These are phyloP conservation scores for Avena sativa DNA, from an alignment of 176 grass and related monocot species.

Conservation along the genomic window DNA sequence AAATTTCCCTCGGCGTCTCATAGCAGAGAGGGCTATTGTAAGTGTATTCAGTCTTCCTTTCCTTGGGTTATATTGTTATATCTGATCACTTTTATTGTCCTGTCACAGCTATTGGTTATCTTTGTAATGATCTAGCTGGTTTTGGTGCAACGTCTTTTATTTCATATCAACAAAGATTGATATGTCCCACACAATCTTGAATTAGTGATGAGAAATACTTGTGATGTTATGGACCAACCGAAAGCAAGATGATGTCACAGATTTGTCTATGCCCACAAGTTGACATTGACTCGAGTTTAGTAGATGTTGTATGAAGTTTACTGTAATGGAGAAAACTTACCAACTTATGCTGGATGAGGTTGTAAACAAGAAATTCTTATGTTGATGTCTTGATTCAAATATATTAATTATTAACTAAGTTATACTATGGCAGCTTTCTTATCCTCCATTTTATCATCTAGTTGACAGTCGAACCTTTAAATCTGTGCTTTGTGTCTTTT, in stretches of 20 bases:
- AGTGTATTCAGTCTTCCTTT: slow-evolving; percentile 46
- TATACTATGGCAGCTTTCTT: not conserved
- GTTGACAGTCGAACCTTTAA: slow-evolving; percentile 10
- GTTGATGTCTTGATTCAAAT: not conserved
- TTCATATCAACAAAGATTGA: not conserved
- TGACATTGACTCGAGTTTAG: not conserved
- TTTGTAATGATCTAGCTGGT: slow-evolving; percentile 31
- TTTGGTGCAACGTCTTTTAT: not conserved
- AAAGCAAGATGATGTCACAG: slow-evolving; percentile 6
- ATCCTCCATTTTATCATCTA: not conserved
- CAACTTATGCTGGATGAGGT: slow-evolving; percentile 10
- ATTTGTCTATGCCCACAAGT: not conserved
- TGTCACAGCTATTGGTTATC: slow-evolving; percentile 22
- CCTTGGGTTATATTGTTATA: not conserved
- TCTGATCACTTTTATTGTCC: not conserved
- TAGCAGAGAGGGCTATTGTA: slow-evolving; percentile 90
- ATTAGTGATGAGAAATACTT: not conserved
- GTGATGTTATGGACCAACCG: slow-evolving; percentile 9
- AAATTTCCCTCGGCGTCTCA: slow-evolving; percentile 69
- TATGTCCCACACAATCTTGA: not conserved
- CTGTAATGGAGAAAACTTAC: not conserved
- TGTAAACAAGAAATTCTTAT: not conserved
- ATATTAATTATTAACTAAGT: slow-evolving; percentile 22
- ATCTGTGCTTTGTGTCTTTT: slow-evolving; percentile 48
- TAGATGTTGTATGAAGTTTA: slow-evolving; percentile 31